A percentile compares a stretch with the other conserved stretches of the same genome.
phyloP scores from a whole-genome alignment of 2,329 filamentous ascomycete species.

The Microsporum audouinii region DNA sequence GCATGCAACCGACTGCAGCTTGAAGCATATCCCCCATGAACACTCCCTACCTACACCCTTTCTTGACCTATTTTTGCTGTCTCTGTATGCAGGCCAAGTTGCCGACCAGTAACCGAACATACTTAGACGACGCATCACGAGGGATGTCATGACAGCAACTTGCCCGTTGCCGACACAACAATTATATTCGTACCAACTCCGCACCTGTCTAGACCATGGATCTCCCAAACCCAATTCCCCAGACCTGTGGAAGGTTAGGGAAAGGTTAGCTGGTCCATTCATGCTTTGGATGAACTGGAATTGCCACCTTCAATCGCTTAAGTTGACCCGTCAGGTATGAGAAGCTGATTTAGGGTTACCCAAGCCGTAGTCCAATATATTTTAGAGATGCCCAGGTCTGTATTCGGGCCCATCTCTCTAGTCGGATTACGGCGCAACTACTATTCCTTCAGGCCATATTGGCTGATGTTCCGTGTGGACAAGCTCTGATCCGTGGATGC shows the following conservation, averaged over 20 bases:
- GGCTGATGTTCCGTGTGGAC: not conserved
- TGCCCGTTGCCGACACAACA: too few relatives aligned
- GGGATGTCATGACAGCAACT: not conserved
- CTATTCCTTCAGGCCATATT: not conserved
- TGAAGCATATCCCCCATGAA: not conserved
- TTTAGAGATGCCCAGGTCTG: too few relatives aligned
- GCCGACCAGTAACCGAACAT: not conserved
- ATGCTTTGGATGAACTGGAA: not conserved
- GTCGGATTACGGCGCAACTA: too few relatives aligned
- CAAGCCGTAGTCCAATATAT: too few relatives aligned
- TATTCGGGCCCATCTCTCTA: too few relatives aligned
- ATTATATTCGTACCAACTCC: not conserved
- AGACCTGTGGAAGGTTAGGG: not conserved
- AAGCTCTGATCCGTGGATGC: not conserved
- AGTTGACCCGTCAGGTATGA: not conserved
- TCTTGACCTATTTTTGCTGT: not conserved
- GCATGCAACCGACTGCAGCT: not conserved
- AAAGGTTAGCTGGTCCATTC: not conserved
- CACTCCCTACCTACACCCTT: not conserved
- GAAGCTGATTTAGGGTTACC: too few relatives aligned
- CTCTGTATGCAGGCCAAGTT: not conserved
- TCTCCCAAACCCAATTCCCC: not conserved
- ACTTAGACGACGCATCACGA: not conserved
- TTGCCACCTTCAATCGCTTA: not conserved
- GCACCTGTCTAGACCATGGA: slow-evolving; percentile 1